Conservation (phyloP, 179 eudicot species). For the Corrigiola litoralis region DNA sequence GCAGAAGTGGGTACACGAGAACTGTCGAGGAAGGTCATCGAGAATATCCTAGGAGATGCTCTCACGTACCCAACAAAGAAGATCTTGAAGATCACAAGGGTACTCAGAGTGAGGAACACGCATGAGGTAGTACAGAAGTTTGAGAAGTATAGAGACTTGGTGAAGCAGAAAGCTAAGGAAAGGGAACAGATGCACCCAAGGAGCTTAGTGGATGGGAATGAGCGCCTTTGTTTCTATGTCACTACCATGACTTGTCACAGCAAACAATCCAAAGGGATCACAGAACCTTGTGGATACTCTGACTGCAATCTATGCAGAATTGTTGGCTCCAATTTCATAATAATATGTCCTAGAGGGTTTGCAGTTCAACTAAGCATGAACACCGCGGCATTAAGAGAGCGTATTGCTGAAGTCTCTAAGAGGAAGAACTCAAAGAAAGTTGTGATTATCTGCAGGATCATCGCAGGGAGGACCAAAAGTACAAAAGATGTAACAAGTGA, state of each 20-base stretch:
- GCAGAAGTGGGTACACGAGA: constrained; percentile 31
- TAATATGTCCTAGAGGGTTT: constrained; percentile 6
- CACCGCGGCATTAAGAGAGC: constrained; percentile 19
- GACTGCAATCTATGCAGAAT: constrained; percentile 28
- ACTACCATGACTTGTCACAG: constrained; percentile 36
- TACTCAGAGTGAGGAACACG: constrained; percentile 36
- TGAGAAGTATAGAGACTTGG: constrained; percentile 28
- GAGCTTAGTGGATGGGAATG: constrained; percentile 47
- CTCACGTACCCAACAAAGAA: constrained; percentile 19
- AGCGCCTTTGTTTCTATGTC: constrained; percentile 40
- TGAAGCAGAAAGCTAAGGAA: constrained; percentile 31
- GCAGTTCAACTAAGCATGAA: constrained; percentile 25
- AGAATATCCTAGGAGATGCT: constrained; percentile 33
- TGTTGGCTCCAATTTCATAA: constrained; percentile 23
- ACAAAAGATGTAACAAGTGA: constrained; percentile 11
- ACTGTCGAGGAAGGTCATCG: constrained; percentile 38
- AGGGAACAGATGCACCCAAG: constrained; percentile 28
- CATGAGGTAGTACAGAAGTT: constrained; percentile 27
- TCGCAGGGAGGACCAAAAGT: constrained; percentile 34
- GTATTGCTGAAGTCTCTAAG: constrained; percentile 1
- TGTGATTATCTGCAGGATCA: constrained; percentile 36
- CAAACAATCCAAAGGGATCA: constrained; percentile 8
- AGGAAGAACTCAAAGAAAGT: constrained; percentile 29
- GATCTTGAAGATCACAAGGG: constrained; percentile 18
- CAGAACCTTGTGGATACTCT: constrained; percentile 28